A percentile compares a stretch with the other conserved stretches of the same genome.
Conservation (phyloP, 345 rosid genomes). For the Eucalyptus viminalis region DNA sequence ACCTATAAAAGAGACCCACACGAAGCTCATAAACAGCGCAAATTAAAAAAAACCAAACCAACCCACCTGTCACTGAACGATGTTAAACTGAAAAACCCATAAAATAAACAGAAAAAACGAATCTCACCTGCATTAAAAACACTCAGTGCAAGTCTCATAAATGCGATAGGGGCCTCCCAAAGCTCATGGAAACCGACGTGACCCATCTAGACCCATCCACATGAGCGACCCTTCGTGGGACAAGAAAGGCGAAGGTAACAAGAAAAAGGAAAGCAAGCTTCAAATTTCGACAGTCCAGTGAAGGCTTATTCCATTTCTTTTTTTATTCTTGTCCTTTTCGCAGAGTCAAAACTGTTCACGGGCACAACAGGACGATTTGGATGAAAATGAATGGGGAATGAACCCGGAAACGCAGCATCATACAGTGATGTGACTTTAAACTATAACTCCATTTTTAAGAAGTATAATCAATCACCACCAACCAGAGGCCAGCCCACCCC, state of each 20-base stretch:
- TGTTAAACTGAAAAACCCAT: not conserved
- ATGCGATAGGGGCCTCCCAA: constrained; percentile 18
- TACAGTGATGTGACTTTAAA: not conserved
- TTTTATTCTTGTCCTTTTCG: not conserved
- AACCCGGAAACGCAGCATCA: not conserved
- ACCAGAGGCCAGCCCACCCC: not conserved
- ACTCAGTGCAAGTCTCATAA: constrained; percentile 8
- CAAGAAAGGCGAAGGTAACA: not conserved
- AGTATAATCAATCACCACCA: not conserved
- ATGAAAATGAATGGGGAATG: not conserved
- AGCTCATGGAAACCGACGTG: not conserved
- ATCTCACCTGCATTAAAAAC: constrained; percentile 11
- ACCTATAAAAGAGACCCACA: constrained; percentile 25
- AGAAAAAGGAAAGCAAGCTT: not conserved
- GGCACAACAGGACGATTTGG: not conserved
- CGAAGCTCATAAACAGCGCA: constrained; percentile 19
- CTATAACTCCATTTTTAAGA: not conserved
- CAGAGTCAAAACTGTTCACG: not conserved
- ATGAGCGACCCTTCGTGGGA: not conserved
- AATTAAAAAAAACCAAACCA: not conserved
- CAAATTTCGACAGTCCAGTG: not conserved
- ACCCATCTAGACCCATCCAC: not conserved
- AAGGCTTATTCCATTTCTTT: not conserved
- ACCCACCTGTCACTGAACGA: not conserved
- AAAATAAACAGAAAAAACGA: not conserved